Conservation (phyloP, 805 yeast species). For the Hagleromyces aurorensis region DNA sequence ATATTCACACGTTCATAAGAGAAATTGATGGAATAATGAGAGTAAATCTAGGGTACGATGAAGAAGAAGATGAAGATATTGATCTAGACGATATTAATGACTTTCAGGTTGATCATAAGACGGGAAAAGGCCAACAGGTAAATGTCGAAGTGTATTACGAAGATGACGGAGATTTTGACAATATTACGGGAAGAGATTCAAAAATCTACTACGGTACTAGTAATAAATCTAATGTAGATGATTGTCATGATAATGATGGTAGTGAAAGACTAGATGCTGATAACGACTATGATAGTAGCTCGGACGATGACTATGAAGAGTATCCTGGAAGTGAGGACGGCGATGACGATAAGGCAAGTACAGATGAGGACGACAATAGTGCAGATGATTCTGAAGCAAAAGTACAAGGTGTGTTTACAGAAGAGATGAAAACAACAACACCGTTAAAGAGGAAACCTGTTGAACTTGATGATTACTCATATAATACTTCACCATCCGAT, state of each 20-base stretch:
- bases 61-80: slow-evolving; percentile 24
- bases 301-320: slow-evolving; percentile 7
- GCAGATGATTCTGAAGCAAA: slow-evolving; percentile 2
- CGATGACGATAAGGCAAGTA: slow-evolving; percentile 5
- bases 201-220: slow-evolving; percentile 5
- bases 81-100: slow-evolving; percentile 8
- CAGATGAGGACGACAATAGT: slow-evolving; percentile 3
- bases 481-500: slow-evolving; percentile 7
- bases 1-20: slow-evolving; percentile 19
- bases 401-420: not conserved
- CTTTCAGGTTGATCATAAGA: slow-evolving; percentile 7
- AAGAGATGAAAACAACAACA: slow-evolving; percentile 2
- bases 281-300: slow-evolving; percentile 13
- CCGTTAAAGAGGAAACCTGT: slow-evolving; percentile 24
- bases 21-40: slow-evolving; percentile 29
- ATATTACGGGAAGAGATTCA: slow-evolving; percentile 1
- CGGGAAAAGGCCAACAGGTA: slow-evolving; percentile 5
- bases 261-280: slow-evolving; percentile 6
- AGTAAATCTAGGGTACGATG: slow-evolving; percentile 27
- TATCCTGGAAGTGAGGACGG: slow-evolving; percentile 4
- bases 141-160: slow-evolving; percentile 19
- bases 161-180: slow-evolving; percentile 15
- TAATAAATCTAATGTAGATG: slow-evolving; percentile 10
- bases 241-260: slow-evolving; percentile 10
- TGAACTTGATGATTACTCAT: slow-evolving; percentile 25